Evolutionary conservation across 2,329 filamentous ascomycete species (phyloP).

Genomic region (Botrytis fragariae): DNA sequence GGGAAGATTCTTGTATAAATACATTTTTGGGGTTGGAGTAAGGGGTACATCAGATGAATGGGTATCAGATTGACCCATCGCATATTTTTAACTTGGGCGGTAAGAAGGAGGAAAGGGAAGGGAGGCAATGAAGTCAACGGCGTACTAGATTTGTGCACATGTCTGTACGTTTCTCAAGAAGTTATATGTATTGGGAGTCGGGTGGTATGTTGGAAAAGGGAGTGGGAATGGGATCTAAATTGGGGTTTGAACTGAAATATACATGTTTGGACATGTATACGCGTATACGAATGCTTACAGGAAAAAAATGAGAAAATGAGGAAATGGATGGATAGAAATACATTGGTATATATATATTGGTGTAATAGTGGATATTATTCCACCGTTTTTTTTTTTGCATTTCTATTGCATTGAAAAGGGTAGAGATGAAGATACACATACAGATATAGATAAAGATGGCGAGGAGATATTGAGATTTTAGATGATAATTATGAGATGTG

Average conservation of each 20-base stretch:
- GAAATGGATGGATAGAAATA: not conserved
- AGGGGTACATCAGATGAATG: not conserved
- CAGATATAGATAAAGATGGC: not conserved
- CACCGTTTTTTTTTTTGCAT: not conserved
- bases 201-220: not conserved
- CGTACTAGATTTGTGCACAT: not conserved
- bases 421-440: not conserved
- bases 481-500: not conserved
- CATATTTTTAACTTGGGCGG: not conserved
- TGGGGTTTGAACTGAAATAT: not conserved
- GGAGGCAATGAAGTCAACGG: no score
- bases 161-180: not conserved
- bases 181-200: not conserved
- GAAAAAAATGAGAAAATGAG: not conserved
- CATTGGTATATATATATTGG: not conserved
- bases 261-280: not conserved
- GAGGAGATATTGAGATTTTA: not conserved
- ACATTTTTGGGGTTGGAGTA: not conserved
- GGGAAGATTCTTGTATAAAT: not conserved
- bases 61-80: not conserved
- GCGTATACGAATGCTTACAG: not conserved
- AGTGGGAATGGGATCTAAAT: not conserved
- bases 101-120: not conserved
- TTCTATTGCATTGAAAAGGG: not conserved
- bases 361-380: not conserved